Evolutionary conservation across 805 yeast species (phyloP).

Genomic region (Barnettozyma sucrosica): DNA sequence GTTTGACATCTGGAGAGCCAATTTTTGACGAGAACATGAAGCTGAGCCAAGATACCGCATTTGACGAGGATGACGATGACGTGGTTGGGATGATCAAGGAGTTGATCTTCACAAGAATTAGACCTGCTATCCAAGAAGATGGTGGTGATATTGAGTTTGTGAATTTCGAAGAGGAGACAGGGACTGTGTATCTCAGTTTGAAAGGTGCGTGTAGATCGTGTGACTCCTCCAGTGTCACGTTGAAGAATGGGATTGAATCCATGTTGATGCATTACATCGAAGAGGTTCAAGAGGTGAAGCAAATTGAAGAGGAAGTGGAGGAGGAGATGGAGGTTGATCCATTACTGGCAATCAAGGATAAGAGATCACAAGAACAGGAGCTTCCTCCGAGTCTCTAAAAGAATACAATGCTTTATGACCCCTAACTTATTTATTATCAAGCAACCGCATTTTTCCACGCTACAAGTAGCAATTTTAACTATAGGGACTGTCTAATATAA

Average conservation of each 20-base stretch:
- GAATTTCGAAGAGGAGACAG: conserved; percentile 50
- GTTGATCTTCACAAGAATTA: conserved; percentile 59
- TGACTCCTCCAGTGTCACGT: conserved; percentile 58
- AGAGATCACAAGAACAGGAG: conserved; percentile 4
- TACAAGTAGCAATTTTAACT: not conserved
- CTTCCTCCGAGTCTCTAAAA: conserved; percentile 17
- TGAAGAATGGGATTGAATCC: conserved; percentile 63
- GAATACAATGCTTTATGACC: not conserved
- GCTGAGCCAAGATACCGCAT: conserved; percentile 33
- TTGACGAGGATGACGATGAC: conserved; percentile 60
- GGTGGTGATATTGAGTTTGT: conserved; percentile 73
- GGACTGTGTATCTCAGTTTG: conserved; percentile 52
- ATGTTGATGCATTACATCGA: conserved; percentile 68
- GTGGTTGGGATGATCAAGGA: conserved; percentile 63
- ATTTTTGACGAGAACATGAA: conserved; percentile 35
- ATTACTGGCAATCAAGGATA: conserved; percentile 13
- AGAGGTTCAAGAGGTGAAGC: conserved; percentile 55
- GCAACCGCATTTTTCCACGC: not conserved
- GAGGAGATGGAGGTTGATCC: conserved; percentile 20
- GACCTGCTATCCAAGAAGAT: conserved; percentile 72
- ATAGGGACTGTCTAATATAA: not conserved
- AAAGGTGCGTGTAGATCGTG: conserved; percentile 74
- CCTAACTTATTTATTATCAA: not conserved
- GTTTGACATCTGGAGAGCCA: conserved; percentile 39
- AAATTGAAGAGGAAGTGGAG: conserved; percentile 44